A percentile compares a stretch with the other conserved stretches of the same genome.
Conservation (phyloP, 1,284 basidiomycete genomes). For the Trichosporon coremiiforme region DNA sequence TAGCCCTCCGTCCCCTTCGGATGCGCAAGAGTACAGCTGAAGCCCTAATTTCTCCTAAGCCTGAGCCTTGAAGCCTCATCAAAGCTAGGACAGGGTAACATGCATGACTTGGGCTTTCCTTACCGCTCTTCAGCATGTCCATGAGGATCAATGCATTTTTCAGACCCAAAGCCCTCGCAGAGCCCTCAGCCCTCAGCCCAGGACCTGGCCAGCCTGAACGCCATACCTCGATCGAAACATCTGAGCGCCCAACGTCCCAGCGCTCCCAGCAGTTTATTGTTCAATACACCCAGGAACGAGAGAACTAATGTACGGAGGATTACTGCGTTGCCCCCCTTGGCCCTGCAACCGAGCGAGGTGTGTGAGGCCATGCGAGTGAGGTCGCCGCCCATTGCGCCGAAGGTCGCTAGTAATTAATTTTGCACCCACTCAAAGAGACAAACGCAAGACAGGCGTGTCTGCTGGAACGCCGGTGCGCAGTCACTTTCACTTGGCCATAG, state of each 20-base stretch:
- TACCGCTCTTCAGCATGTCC: background rate
- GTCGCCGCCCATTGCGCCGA: background rate
- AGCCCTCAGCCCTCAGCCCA: background rate
- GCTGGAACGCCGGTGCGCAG: background rate
- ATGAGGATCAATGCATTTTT: background rate
- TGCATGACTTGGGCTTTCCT: constrained; percentile 1
- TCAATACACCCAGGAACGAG: background rate
- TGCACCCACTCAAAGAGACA: no score
- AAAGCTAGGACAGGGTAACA: background rate
- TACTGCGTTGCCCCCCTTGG: background rate
- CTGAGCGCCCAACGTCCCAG: background rate
- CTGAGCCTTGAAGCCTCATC: no score
- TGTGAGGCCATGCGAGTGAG: no score
- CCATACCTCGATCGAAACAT: constrained; percentile 1
- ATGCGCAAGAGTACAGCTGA: no score
- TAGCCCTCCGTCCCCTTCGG: no score
- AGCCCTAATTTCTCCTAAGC: background rate
- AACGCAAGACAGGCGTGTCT: background rate
- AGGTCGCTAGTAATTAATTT: no score
- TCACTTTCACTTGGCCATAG: background rate
- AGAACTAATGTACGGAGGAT: background rate
- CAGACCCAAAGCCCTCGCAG: background rate
- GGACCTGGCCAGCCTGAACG: background rate
- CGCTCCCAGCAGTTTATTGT: background rate
- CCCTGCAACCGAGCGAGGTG: background rate